These are phyloP conservation scores for Elongisporangium senticosum DNA, from an alignment of 352 stramenopile species.

Conservation along the genomic window DNA sequence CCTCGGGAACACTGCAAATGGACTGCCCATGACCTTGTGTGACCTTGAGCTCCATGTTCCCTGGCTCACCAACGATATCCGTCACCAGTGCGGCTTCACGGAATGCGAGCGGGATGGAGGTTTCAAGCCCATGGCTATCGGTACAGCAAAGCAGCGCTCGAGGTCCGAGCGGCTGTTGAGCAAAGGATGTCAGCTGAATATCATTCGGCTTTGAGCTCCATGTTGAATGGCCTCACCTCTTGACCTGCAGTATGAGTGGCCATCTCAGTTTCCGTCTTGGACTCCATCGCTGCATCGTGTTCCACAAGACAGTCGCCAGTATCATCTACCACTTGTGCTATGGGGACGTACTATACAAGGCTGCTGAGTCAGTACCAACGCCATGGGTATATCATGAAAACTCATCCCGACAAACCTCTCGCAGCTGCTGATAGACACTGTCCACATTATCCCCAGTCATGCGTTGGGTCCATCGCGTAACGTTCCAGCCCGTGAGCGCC, in stretches of 20 bases:
- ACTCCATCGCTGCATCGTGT: conserved; percentile 1
- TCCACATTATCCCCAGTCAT: conserved; percentile 14
- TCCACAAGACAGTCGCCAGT: conserved; percentile 5
- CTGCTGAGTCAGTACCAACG: background rate
- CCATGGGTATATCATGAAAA: background rate
- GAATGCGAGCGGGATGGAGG: conserved; percentile 16
- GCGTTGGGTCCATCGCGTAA: conserved; percentile 26
- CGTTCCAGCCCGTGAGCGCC: conserved; percentile 54
- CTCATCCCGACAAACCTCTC: conserved; percentile 19
- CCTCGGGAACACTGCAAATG: conserved; percentile 36
- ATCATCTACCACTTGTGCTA: conserved; percentile 10
- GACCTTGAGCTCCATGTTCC: conserved; percentile 45
- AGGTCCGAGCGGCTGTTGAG: conserved; percentile 11
- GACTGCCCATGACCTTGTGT: conserved; percentile 2
- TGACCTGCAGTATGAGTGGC: too few species aligned
- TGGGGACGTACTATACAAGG: conserved; percentile 15
- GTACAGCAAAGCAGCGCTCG: conserved; percentile 38
- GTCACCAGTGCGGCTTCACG: conserved; percentile 36
- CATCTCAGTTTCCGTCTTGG: too few species aligned
- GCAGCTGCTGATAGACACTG: conserved; percentile 30
- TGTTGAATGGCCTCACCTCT: too few species aligned
- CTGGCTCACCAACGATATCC: conserved; percentile 42
- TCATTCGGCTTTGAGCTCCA: too few species aligned
- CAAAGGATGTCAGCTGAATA: background rate
- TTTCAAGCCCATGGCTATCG: conserved; percentile 1